These are phyloP conservation scores for Ceratobasidium sp. DNA, from an alignment of 1,284 basidiomycete species.

Conservation along the genomic window DNA sequence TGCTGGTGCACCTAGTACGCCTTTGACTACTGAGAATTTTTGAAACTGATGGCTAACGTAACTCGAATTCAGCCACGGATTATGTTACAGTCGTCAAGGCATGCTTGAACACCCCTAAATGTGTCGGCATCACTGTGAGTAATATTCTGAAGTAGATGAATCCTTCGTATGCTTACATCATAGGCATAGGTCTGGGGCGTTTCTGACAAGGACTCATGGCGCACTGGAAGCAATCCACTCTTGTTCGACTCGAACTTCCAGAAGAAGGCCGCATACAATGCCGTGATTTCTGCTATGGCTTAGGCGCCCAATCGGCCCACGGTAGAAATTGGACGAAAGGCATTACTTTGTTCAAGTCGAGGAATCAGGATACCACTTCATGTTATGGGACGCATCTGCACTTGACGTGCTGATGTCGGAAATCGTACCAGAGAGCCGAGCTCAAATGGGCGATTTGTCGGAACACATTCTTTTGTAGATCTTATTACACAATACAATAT, in stretches of 20 bases:
- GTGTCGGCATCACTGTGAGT: slow-evolving; percentile 56
- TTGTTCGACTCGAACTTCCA: slow-evolving; percentile 57
- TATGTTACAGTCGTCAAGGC: slow-evolving; percentile 58
- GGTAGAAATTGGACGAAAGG: too few species aligned
- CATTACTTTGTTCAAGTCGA: too few species aligned
- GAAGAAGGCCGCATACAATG: slow-evolving; percentile 58
- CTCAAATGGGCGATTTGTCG: too few species aligned
- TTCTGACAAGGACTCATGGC: too few species aligned
- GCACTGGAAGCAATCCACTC: slow-evolving; percentile 48
- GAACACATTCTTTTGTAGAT: too few species aligned
- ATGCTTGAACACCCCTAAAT: slow-evolving; percentile 54
- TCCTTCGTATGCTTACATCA: slow-evolving; percentile 45
- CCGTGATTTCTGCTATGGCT: slow-evolving; percentile 49
- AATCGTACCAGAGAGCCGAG: too few species aligned
- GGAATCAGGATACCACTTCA: too few species aligned
- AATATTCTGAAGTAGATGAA: background rate
- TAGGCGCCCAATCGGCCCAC: too few species aligned
- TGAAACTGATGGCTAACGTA: background rate
- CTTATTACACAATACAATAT: too few species aligned
- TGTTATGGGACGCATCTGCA: too few species aligned
- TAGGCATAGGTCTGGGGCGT: too few species aligned
- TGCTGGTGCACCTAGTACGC: slow-evolving; percentile 11
- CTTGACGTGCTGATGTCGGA: too few species aligned
- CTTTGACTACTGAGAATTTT: background rate
- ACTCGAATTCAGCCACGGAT: slow-evolving; percentile 48